Conservation (phyloP, 768 basidiomycete species). For the Phylloporus arenicola region DNA sequence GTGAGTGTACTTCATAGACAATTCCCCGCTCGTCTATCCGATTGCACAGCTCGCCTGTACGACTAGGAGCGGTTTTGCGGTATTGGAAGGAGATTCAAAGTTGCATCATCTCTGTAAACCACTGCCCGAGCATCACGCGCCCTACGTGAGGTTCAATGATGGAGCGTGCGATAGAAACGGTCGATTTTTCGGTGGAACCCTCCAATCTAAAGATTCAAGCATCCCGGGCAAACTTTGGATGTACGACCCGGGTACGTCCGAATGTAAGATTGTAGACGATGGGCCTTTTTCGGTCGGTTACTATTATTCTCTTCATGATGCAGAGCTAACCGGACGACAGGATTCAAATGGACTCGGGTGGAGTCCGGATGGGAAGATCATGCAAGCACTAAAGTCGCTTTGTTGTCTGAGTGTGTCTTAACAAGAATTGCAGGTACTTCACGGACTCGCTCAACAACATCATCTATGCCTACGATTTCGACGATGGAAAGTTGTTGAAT, state of each 20-base stretch:
- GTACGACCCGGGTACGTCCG: constrained; percentile 48
- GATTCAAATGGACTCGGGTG: constrained; percentile 21
- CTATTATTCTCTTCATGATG: constrained; percentile 3
- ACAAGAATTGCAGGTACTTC: constrained; percentile 48
- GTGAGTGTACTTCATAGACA: not conserved
- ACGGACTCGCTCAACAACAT: constrained; percentile 62
- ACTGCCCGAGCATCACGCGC: constrained; percentile 36
- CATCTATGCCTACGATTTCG: constrained; percentile 55
- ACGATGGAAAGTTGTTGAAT: constrained; percentile 51
- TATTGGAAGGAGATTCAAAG: constrained; percentile 27
- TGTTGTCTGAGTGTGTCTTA: constrained; percentile 5
- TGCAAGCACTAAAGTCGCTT: constrained; percentile 11
- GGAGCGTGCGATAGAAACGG: constrained; percentile 63
- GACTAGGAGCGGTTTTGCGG: constrained; percentile 19
- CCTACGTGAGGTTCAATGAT: constrained; percentile 61
- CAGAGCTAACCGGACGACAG: constrained; percentile 3
- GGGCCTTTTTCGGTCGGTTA: constrained; percentile 58
- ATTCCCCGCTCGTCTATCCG: not conserved
- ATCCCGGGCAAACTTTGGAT: constrained; percentile 55
- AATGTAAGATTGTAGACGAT: constrained; percentile 49
- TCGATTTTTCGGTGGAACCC: constrained; percentile 62
- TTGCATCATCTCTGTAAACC: constrained; percentile 50
- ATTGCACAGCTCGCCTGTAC: constrained; percentile 15
- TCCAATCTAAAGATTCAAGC: constrained; percentile 43
- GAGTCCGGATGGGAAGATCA: constrained; percentile 18